Evolutionary conservation across 2,329 filamentous ascomycete species (phyloP).

Genomic region (Bipolaris bicolor): DNA sequence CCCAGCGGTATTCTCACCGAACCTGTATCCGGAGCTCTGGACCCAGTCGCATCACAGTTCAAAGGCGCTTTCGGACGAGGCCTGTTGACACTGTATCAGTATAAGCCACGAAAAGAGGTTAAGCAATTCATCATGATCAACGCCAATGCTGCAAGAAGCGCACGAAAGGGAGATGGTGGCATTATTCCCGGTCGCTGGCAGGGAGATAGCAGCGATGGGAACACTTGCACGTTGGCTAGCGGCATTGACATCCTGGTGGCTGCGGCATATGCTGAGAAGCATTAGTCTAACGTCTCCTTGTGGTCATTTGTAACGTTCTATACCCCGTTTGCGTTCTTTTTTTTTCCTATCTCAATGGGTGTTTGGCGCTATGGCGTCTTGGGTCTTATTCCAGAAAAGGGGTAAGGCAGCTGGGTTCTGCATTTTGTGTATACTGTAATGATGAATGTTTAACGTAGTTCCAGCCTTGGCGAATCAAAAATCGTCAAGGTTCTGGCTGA

Average conservation of each 20-base stretch:
- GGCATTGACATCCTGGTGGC: constrained; percentile 71
- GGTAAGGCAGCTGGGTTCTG: neutral
- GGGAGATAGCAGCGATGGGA: constrained; percentile 59
- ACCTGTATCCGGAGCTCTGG: constrained; percentile 26
- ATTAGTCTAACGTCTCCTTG: neutral
- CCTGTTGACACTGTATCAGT: constrained; percentile 37
- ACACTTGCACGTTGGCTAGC: constrained; percentile 65
- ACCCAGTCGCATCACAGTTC: constrained; percentile 43
- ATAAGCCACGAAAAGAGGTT: constrained; percentile 29
- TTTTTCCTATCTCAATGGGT: neutral
- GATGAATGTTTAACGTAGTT: neutral
- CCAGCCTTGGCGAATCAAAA: neutral
- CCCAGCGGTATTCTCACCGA: constrained; percentile 44
- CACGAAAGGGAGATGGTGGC: constrained; percentile 46
- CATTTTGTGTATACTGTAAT: constrained; percentile 13
- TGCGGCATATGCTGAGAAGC: constrained; percentile 25
- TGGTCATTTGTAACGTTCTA: constrained; percentile 10
- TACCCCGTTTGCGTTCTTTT: constrained; percentile 8
- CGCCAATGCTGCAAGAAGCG: constrained; percentile 40
- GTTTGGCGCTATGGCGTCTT: constrained; percentile 5
- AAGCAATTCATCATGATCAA: constrained; percentile 43
- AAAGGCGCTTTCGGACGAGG: constrained; percentile 49
- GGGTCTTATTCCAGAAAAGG: neutral
- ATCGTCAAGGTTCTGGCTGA: too few relatives aligned
- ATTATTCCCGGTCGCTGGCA: constrained; percentile 65